These are phyloP conservation scores for Apiospora arundinis DNA, from an alignment of 2,329 filamentous ascomycete species.

Conservation along the genomic window DNA sequence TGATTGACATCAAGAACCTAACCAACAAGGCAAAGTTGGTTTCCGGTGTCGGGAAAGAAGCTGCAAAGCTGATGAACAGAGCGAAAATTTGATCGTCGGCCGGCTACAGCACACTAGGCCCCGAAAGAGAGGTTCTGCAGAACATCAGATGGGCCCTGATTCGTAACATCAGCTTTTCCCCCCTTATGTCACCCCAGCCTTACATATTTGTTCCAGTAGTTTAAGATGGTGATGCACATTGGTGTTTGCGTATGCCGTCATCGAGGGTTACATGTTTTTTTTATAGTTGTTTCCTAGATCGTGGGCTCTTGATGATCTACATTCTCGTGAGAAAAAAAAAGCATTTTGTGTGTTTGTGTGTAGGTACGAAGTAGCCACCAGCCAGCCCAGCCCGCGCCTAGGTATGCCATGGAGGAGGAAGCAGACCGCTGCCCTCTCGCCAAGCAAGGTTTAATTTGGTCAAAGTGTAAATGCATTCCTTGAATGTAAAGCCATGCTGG, in stretches of 20 bases:
- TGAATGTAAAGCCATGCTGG: not conserved
- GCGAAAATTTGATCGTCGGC: conserved; percentile 10
- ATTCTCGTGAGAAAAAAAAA: not conserved
- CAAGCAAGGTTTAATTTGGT: not conserved
- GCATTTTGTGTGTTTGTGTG: not conserved
- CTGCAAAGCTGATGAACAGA: not conserved
- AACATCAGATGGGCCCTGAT: conserved; percentile 18
- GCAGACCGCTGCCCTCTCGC: not conserved
- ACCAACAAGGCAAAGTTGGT: not conserved
- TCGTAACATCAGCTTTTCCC: not conserved
- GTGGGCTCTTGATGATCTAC: not conserved
- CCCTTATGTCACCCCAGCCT: conserved; percentile 10
- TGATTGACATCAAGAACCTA: not conserved
- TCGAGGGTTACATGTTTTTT: conserved; percentile 4
- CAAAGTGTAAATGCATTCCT: not conserved
- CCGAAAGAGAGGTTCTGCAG: conserved; percentile 15
- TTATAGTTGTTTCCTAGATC: conserved; percentile 5
- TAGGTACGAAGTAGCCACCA: not conserved
- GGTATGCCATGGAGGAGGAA: not conserved
- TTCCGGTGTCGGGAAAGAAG: not conserved
- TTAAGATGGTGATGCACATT: conserved; percentile 19
- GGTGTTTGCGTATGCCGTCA: conserved; percentile 11
- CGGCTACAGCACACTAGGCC: conserved; percentile 11
- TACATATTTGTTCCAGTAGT: conserved; percentile 15
- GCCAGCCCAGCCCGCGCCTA: not conserved